Base-by-base conservation (phyloP, 106 monocot species). In the Allium fistulosum region DNA sequence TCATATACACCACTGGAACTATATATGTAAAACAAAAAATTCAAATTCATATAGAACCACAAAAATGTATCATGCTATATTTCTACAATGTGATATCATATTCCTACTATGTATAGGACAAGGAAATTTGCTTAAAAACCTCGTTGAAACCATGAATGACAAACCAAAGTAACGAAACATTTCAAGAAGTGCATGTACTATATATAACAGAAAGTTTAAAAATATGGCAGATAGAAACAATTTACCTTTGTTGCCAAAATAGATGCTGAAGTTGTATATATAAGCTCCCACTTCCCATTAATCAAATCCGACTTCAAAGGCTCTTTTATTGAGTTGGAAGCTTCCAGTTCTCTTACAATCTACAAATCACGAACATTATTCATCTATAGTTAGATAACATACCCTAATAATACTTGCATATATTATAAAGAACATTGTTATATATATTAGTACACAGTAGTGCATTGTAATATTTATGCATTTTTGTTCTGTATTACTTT, bases 281-380 rank as follows among this genome's bases (percentile, higher is more conserved):
- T 46, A 61, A 97, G 92, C 75, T 97, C 92, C 96, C 96, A 97
- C 72, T 92, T 97, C 69, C 96, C 96, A 86, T 97, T 89, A 22
- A 97, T 73, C 56, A 92, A 77, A 77, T 89, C 69, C 26, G 96
- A 91, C 66, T 97, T 97, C 48, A 97, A 80, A 12, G 96, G 88
- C 68, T 87, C 96, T 77, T 84, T 87, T 27, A 82, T 65, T 66
- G 71, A n/a, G 58, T 82, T 86, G 22, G 78, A 59, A 37, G 79
- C 96, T 73, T 96, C 96, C 11, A 96, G 71, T 50, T 85, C 71
- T 37, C 73, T 13, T 17, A 81, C 86, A 78, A 96, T 81, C 96
- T 96, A 63, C 10, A 5, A 74, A 57, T 27, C 53, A 15, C 15
- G 11, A 11, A 55, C 53, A 55, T 4, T 12, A 55, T 15, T 11